Base-by-base conservation (phyloP, 345 rosid species). In the Camelina laxa region DNA sequence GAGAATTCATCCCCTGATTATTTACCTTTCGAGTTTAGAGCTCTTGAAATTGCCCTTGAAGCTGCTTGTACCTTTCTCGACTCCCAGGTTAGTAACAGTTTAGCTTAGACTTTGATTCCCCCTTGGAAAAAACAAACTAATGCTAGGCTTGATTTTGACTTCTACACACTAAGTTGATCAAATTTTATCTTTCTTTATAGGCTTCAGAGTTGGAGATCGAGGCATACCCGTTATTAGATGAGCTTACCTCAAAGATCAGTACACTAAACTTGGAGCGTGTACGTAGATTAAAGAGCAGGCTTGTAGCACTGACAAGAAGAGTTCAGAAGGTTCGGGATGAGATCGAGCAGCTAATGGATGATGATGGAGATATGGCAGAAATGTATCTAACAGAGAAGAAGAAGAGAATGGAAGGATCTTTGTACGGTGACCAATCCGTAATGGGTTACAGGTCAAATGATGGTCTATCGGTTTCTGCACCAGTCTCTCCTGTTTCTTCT, bases 331-430 rank as follows among this genome's bases (percentile, higher is more conserved):
- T 96, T 74, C 83, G 98, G 70, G 99, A 96, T 82, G 99, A 96
- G 87, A 96, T 96, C 42, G 99, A 96, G 76, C 98, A 96, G 84
- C 89, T 96, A 41, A 96, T 96, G 99, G 98, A 95, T 81, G 99
- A 95, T 83, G 99, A 95, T 69, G 99, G 99, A 44, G 99, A 95
- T 79, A 92, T 95, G 99, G 99, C 99, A 2, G 99, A 95, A 82
- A 90, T 95, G 99, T 89, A 87, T 84, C 96, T 95, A 21, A 92
- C 98, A 2, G 99, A 95, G 83, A 95, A 95, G 86, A 95, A 95
- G 81, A 85, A 69, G 35, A 85, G 98, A 67, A 86, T 88, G 90
- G 99, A 92, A 67, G 82, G 97, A 38, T 72, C 87, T 68, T 75
- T 92, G 50, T 89, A 84, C 38, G 93, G 97, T 63, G 99, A 95